Evolutionary conservation across 441 rosid species (phyloP), one percentile per base, ranked within the genome.

Genomic region (Manihot esculenta): DNA sequence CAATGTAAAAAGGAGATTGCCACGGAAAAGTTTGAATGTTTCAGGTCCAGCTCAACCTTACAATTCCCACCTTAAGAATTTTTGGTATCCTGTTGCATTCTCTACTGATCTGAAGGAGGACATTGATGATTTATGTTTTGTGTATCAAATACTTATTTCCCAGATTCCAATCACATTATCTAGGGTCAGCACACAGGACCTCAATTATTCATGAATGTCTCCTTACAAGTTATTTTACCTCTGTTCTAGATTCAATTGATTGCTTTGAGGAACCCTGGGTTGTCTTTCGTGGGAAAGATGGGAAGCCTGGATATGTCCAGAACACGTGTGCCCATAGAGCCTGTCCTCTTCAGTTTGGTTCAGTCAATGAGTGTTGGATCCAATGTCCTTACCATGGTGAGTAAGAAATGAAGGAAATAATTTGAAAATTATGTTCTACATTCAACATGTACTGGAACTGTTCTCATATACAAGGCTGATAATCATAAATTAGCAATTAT

Each of bases 211-310:
- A 50, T 67, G 27, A 51, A 30, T 60, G 11, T 55, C 27, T 44
- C 54, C 68, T 59, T 50, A 45, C 13, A 10, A 56, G 21, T 74
- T 26, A 41, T 72, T 59, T 53, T 65, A 17, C 18, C 50, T 47
- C 33, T 75, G 21, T 71, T 83, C 56, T 83, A 94, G 99, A 74
- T 94, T 61, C 99, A 12, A 83, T 94, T 72, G 94, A 94, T 49
- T 94, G 99, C 79, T 94, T 94, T 68, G 99, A 94, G 78, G 86
- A 92, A 78, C 93, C 93, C 47, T 94, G 99, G 97, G 99, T 94
- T 62, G 56, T 92, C 75, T 94, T 94, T 65, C 87, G 97, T 11
- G 99, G 99, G 20, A 86, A 89, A 80, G 93, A 90, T 59, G 97
- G 97, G 63, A 92, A 79, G 72, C 97, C 97, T 1, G 99, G 99